These are phyloP conservation scores for Sindora glabra DNA, from an alignment of 306 rosid species.

Conservation along the genomic window DNA sequence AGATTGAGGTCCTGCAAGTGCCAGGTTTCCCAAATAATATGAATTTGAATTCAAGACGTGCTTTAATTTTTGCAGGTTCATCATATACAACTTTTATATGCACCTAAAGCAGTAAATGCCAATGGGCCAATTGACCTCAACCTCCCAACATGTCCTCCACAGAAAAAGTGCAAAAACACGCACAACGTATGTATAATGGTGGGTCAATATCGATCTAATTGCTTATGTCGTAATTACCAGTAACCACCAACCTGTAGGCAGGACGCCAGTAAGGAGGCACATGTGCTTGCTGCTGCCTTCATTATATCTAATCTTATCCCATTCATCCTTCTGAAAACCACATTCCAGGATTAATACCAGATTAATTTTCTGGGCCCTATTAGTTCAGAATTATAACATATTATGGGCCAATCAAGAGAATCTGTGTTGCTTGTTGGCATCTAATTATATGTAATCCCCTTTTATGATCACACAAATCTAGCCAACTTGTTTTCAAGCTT, in stretches of 20 bases:
- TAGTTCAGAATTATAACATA: conserved; percentile 24
- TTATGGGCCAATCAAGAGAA: conserved; percentile 38
- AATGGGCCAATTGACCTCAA: conserved; percentile 2
- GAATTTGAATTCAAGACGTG: too few species aligned
- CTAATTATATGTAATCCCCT: conserved; percentile 8
- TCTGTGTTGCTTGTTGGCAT: conserved; percentile 18
- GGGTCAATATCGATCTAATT: conserved; percentile 45
- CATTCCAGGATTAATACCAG: too few species aligned
- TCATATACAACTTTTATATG: too few species aligned
- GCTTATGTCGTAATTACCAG: conserved; percentile 28
- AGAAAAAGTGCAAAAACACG: too few species aligned
- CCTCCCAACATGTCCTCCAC: conserved; percentile 9
- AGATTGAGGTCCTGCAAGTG: too few species aligned
- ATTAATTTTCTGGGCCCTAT: conserved; percentile 51
- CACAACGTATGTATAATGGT: too few species aligned
- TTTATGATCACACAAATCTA: conserved; percentile 16
- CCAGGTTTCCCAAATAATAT: too few species aligned
- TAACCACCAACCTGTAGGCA: conserved; percentile 44
- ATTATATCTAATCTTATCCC: conserved; percentile 7
- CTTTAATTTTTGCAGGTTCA: too few species aligned
- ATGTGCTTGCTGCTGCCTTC: conserved; percentile 25
- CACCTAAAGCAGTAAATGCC: conserved; percentile 19
- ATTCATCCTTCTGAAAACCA: too few species aligned
- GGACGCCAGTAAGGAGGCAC: conserved; percentile 35
- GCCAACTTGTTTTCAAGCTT: conserved; percentile 13